Evolutionary conservation across 2,329 filamentous ascomycete species (phyloP), one percentile per base, ranked within the genome.

Genomic region (Rhinocladiella similis): DNA sequence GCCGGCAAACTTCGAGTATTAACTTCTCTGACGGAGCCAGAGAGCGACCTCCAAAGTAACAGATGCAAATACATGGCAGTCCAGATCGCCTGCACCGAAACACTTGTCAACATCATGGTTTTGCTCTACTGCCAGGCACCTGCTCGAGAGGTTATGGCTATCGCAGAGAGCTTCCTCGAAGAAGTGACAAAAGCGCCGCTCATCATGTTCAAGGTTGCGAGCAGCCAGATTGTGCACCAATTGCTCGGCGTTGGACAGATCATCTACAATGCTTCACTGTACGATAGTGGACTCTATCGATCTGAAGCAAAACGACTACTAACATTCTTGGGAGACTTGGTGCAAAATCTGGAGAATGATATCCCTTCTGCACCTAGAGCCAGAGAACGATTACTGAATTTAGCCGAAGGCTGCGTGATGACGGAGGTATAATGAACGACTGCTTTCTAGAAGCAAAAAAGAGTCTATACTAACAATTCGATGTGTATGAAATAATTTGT

Each of bases 151-250:
- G 50, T 53, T 5, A 39, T 47, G 43, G 20, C 33, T 3, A 22
- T 53, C 33, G 50, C 29, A 14, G 41, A 53, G 42, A 47, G 14
- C 29, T 53, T 53, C 35, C 50, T 53, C 16, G 22, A 53, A 36
- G 41, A 53, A 27, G n/a, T 53, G 42, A 53, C 18, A n/a, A 22
- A 47, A 38, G 50, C 50, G n/a, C 50, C 50, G 2, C 29, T 53
- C 10, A 53, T 53, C 42, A 53, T 53, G 50, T 53, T 53, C 42
- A 53, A 53, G 20, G 50, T 53, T 27, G 50, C 50, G 16, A 47
- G 50, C n/a, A 35, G 50, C n/a, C 50, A 53, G 27, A 53, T 53
- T 33, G 50, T 53, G 22, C 50, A 53, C 36, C 50, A 53, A 29
- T 27, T 53, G 25, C 50, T 53, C 14, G 50, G 50, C 13, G 50